Evolutionary conservation across 768 basidiomycete genomes (phyloP).

Genomic region (Suillus americanus): DNA sequence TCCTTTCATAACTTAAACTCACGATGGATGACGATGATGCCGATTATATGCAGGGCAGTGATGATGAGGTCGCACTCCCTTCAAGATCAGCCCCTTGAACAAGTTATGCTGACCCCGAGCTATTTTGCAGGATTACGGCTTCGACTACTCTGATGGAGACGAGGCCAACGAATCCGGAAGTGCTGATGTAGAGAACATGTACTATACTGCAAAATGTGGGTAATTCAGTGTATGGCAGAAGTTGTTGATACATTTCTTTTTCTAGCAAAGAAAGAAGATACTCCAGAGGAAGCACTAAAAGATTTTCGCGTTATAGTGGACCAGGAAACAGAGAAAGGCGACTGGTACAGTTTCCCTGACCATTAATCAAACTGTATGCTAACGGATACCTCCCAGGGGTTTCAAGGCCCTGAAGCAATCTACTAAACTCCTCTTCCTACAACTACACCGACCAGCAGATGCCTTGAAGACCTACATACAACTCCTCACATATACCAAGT

Average conservation of each 20-base stretch:
- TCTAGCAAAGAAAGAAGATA: constrained; percentile 90
- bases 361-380: neutral
- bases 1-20: neutral
- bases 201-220: constrained; percentile 95
- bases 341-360: constrained; percentile 61
- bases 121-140: constrained; percentile 77
- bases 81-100: neutral
- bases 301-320: constrained; percentile 89
- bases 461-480: constrained; percentile 85
- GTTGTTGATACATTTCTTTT: neutral
- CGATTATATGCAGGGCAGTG: constrained; percentile 89
- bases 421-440: constrained; percentile 89
- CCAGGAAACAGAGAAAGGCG: constrained; percentile 88
- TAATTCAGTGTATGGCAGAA: constrained; percentile 5
- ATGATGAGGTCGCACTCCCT: constrained; percentile 65
- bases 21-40: constrained; percentile 92
- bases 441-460: constrained; percentile 74
- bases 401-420: constrained; percentile 99
- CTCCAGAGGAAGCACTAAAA: constrained; percentile 86
- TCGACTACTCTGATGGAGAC: constrained; percentile 93
- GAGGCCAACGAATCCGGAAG: constrained; percentile 78
- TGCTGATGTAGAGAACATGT: constrained; percentile 95
- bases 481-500: constrained; percentile 92
- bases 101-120: constrained; percentile 1
- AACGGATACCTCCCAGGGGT: constrained; percentile 57